phyloP scores from a whole-genome alignment of 345 rosid species.

The Alliaria petiolata region DNA sequence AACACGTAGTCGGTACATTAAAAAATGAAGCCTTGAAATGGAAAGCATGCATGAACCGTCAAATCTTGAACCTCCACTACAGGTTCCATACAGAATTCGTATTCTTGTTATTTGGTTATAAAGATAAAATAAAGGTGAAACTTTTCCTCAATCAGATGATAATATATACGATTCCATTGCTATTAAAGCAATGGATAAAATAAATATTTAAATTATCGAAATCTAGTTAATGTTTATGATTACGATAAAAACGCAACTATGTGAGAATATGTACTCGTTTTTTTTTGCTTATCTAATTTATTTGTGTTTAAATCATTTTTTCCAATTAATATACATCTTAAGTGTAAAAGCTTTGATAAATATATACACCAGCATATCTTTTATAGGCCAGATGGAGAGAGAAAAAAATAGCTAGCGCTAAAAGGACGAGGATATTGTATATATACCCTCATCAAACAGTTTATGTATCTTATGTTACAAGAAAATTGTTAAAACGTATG shows the following conservation, averaged over 20 bases:
- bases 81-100: neutral
- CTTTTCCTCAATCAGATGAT: too few species aligned
- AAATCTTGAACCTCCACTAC: conserved; percentile 21
- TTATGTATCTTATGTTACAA: neutral
- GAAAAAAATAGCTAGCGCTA: neutral
- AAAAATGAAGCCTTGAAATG: conserved; percentile 19
- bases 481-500: neutral
- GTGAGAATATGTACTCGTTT: too few species aligned
- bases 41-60: conserved; percentile 24
- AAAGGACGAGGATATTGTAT: neutral
- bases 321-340: neutral
- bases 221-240: too few species aligned
- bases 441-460: neutral
- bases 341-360: neutral
- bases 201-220: too few species aligned
- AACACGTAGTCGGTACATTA: conserved; percentile 9
- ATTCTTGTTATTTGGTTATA: neutral
- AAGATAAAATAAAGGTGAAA: neutral
- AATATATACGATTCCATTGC: too few species aligned
- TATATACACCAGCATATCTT: neutral
- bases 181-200: too few species aligned
- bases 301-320: too few species aligned
- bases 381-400: too few species aligned
- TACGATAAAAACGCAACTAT: too few species aligned
- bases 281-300: too few species aligned